Base-by-base conservation (phyloP, 352 stramenopile species). In the Phytophthora gonapodyides region DNA sequence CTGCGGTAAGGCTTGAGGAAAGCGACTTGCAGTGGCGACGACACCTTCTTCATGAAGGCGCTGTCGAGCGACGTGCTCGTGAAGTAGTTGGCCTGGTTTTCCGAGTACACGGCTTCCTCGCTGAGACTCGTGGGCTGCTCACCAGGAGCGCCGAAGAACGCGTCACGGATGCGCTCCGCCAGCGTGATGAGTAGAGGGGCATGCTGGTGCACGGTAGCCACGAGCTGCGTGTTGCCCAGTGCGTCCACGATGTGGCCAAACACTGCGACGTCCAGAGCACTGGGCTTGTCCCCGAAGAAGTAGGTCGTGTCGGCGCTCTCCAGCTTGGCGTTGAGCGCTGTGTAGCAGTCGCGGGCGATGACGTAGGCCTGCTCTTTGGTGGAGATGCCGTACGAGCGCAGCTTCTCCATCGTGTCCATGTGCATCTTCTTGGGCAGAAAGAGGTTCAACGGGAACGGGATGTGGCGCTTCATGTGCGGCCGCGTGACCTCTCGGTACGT, bases 361-460 rank as follows among this genome's bases (percentile, higher is more conserved):
- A 96, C 75, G 62, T 91, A 96, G 12, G 82, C 84, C 52, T 90
- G 80, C 33, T 96, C 87, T 50, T 93, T 91, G 10, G 83, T 84
- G 17, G 61, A 62, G 40, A 93, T 77, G 7, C 84, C 84, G 47
- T 75, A 76, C 34, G 70, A 21, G 17, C 80, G 73, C 47, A 93
- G 71, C 42, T 72, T 71, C 31, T 78, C 73, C 69, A 84, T 92
- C 7, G 67, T 81, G 40, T 89, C 76, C 33, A 89, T 42, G 57
- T 93, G 87, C 61, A 96, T 89, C 63, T 93, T 91, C 72, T 94
- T 96, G 7, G 87, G 87, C 37, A 96, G 33, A 19, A 93, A 79
- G 46, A 89, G 83, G 67, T 84, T 94, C 15, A 96, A 54, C 24
- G 87, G 87, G 62, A 96, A 96, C 15, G 87, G 84, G 35, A 96